Percentiles rank a stretch among this genome's conserved stretches.
Evolutionary conservation across 345 rosid species (phyloP).

Genomic region (Bruguiera gymnorhiza): DNA sequence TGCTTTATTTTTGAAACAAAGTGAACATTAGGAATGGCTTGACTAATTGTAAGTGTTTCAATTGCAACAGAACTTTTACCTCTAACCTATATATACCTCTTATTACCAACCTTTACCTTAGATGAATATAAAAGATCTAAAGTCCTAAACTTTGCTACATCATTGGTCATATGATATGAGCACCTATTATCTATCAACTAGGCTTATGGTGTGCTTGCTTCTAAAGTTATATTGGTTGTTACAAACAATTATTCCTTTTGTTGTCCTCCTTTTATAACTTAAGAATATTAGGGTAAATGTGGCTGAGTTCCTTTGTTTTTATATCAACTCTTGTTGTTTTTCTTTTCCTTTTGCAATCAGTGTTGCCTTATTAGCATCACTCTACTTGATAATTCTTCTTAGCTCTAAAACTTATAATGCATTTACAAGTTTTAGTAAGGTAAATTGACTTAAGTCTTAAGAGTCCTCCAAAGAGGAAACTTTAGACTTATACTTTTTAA

Average conservation of each 20-base stretch:
- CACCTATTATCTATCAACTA: neutral
- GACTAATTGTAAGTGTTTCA: too few species aligned
- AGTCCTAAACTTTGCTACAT: neutral
- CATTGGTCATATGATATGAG: neutral
- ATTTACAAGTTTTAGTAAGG: neutral
- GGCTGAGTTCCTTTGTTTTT: neutral
- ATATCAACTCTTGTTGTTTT: too few species aligned
- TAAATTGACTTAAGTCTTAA: neutral
- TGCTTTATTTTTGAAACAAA: too few species aligned
- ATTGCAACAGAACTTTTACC: too few species aligned
- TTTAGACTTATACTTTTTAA: neutral
- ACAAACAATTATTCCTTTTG: neutral
- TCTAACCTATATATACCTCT: too few species aligned
- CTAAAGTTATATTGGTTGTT: neutral
- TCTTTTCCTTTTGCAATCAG: neutral
- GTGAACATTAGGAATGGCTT: too few species aligned
- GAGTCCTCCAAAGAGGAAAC: neutral
- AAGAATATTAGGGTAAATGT: neutral
- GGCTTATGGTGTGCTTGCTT: neutral
- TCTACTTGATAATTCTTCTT: neutral
- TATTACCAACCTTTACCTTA: too few species aligned
- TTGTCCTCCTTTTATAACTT: neutral
- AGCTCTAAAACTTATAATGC: neutral
- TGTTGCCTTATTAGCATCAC: neutral
- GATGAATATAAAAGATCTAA: neutral